A percentile compares a stretch with the other conserved stretches of the same genome.
Evolutionary conservation across 345 rosid species (phyloP).

Genomic region (Eucalyptus guilfoylei): DNA sequence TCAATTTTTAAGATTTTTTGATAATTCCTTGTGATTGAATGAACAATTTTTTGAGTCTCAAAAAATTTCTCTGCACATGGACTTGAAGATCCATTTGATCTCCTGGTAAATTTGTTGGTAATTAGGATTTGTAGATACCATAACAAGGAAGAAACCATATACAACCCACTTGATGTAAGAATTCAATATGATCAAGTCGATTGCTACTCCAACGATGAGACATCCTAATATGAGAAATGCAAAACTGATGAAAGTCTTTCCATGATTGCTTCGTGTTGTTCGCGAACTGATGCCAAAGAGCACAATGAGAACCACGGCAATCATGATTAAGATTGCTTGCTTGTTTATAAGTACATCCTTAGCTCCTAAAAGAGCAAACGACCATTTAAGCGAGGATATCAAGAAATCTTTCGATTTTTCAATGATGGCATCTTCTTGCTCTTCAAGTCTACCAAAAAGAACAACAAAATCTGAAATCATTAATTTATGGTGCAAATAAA

Average conservation of each 20-base stretch:
- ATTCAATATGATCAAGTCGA: background rate
- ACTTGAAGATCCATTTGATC: background rate
- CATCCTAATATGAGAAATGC: background rate
- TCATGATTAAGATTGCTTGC: background rate
- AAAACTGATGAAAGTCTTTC: background rate
- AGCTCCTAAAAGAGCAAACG: background rate
- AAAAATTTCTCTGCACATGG: background rate
- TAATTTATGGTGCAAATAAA: background rate
- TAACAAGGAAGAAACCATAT: background rate
- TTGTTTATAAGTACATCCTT: background rate
- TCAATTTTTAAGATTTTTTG: too few species aligned
- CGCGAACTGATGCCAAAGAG: background rate
- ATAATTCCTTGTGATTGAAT: background rate
- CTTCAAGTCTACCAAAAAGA: background rate
- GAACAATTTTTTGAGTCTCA: background rate
- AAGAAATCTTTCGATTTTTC: background rate
- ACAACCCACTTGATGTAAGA: background rate
- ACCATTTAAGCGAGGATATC: background rate
- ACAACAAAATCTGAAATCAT: background rate
- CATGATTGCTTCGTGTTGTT: background rate
- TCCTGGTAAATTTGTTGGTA: background rate
- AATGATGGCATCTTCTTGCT: background rate
- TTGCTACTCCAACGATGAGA: background rate
- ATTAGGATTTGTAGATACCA: background rate
- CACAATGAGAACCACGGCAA: rapidly evolving